phyloP scores from a whole-genome alignment of 2,329 filamentous ascomycete genomes.

The Sphaerulina musiva region DNA sequence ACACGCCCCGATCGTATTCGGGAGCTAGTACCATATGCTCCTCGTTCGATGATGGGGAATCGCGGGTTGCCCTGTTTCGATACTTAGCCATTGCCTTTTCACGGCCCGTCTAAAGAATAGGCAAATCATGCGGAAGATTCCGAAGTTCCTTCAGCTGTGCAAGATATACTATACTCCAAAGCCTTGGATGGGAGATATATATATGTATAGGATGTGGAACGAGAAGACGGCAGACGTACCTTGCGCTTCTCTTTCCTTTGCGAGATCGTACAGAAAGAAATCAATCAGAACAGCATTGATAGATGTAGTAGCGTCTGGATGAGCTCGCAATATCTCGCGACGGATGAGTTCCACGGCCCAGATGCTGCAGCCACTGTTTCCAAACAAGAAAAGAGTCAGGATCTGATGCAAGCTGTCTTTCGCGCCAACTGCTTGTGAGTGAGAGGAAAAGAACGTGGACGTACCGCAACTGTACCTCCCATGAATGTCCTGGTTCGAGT shows the following conservation, averaged over 20 bases:
- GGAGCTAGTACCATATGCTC: constrained; percentile 16
- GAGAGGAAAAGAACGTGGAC: not conserved
- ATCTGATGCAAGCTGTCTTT: not conserved
- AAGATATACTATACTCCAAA: not conserved
- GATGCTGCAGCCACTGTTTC: constrained; percentile 67
- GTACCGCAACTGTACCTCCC: constrained; percentile 75
- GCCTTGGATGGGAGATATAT: no score
- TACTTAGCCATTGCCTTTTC: constrained; percentile 9
- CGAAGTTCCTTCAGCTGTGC: not conserved
- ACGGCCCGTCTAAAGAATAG: not conserved
- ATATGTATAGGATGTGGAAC: no score
- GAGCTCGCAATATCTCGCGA: constrained; percentile 65
- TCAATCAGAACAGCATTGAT: constrained; percentile 90
- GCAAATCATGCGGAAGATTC: constrained; percentile 8
- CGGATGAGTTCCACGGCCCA: constrained; percentile 90
- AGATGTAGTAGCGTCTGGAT: constrained; percentile 55
- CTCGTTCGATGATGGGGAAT: constrained; percentile 21
- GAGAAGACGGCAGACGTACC: constrained; percentile 26
- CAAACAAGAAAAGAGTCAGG: constrained; percentile 5
- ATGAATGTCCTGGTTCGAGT: constrained; percentile 64
- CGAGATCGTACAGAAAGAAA: constrained; percentile 92
- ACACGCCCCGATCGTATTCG: not conserved
- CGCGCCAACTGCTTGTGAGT: not conserved
- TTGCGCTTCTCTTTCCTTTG: constrained; percentile 69
- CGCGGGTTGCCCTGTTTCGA: constrained; percentile 17